Base-by-base conservation (phyloP, 495 filamentous ascomycete species). In the Sordaria brevicollis region DNA sequence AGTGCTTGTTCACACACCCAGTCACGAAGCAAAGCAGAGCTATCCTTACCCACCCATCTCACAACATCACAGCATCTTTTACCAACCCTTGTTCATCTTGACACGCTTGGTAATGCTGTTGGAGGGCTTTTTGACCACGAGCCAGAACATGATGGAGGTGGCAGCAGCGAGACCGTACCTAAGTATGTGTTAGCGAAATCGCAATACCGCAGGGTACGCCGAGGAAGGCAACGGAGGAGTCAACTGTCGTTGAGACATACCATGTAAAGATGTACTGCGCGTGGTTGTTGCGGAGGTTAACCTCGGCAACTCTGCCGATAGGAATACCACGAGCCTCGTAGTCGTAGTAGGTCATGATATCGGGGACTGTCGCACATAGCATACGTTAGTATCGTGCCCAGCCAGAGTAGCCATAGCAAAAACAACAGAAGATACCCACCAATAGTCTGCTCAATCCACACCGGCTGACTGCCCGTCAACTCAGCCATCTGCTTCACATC, bases 241-340 rank as follows among this genome's bases (percentile, higher is more conserved):
- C 2, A n/a, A 5, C 21, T 11, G 7, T 57, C 0, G 49, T 29
- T 7, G 1, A 34, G 5, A 83, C 88, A 76, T 87, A 97, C 95
- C 95, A 99, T 67, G 95, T 99, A 78, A 97, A 94, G 69, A 99
- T 97, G 76, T 99, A 99, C 82, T 99, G 94, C 73, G 92, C 89
- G 81, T 99, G 95, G 79, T 94, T 97, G 77, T 99, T 99, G 76
- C 91, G 87, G 79, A 99, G 81, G 80, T 95, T 96, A 70, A 99
- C 95, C 81, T 95, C 93, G 5, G 95, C 87, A 5, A 92, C 81
- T 76, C 93, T 86, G n/a, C 92, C 96, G 78, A 98, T 94, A 2
- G 95, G 95, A 43, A 95, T 89, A n/a, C 96, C 95, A 70, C 89
- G 90, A 10, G 86, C 86, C 74, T 89, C 84, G 74, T 92, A 83